These are phyloP conservation scores for Cutaneotrichosporon sp. DNA, from an alignment of 1,284 basidiomycete genomes.

Conservation along the genomic window DNA sequence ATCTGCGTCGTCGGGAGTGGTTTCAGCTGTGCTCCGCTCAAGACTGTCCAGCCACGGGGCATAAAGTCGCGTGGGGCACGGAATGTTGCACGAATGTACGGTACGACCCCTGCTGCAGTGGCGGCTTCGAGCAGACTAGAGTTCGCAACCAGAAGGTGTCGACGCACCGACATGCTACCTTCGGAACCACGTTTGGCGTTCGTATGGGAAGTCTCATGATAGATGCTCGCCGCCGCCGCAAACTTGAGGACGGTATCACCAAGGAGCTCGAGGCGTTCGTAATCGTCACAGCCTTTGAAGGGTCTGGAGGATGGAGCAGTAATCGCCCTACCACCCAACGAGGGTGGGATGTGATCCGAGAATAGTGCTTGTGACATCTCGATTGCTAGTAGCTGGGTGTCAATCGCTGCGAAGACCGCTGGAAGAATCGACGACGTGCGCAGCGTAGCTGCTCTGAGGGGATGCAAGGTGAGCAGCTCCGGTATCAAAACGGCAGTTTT, in stretches of 20 bases:
- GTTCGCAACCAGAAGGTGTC: slow-evolving; percentile 29
- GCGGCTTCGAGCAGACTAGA: slow-evolving; percentile 18
- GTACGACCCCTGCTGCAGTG: slow-evolving; percentile 21
- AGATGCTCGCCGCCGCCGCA: slow-evolving; percentile 21
- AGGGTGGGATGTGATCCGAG: slow-evolving; percentile 6
- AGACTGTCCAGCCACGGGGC: slow-evolving; percentile 27
- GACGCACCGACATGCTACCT: slow-evolving; percentile 17
- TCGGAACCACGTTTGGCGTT: not conserved
- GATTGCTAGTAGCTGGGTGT: slow-evolving; percentile 26
- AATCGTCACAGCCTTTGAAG: slow-evolving; percentile 13
- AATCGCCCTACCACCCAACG: slow-evolving; percentile 23
- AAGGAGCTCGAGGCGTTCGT: slow-evolving; percentile 41
- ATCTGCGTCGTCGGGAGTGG: slow-evolving; percentile 6
- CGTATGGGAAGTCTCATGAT: not conserved
- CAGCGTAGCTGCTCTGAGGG: slow-evolving; percentile 25
- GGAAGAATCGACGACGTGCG: slow-evolving; percentile 27
- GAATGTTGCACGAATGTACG: slow-evolving; percentile 27
- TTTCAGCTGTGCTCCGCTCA: not conserved
- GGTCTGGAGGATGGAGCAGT: slow-evolving; percentile 16
- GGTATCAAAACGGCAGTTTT: slow-evolving; percentile 9
- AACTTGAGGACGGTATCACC: slow-evolving; percentile 42
- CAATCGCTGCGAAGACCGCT: slow-evolving; percentile 19
- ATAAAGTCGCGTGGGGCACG: slow-evolving; percentile 25
- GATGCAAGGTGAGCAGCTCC: slow-evolving; percentile 22
- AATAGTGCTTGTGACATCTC: slow-evolving; percentile 21